phyloP scores from a whole-genome alignment of 306 rosid species.

The Cucumis hystrix region DNA sequence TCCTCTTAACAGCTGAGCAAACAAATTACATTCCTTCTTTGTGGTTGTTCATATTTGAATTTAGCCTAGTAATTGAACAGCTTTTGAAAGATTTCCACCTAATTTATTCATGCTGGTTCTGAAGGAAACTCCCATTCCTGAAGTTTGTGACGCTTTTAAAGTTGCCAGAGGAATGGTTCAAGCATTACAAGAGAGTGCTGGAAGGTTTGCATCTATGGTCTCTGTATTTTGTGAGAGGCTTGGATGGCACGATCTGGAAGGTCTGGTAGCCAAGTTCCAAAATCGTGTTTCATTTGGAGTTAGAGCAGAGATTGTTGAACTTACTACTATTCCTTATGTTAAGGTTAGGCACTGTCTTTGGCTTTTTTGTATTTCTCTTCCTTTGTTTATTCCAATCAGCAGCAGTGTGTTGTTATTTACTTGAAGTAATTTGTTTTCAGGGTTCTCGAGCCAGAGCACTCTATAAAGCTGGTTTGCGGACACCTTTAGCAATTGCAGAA shows the following conservation, averaged over 20 bases:
- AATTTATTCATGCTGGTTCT: conserved; percentile 11
- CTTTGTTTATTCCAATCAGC: background rate
- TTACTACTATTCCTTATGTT: conserved; percentile 78
- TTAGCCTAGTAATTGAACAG: background rate
- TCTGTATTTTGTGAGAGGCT: conserved; percentile 90
- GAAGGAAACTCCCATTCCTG: conserved; percentile 82
- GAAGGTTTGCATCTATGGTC: conserved; percentile 98
- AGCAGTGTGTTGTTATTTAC: conserved; percentile 17
- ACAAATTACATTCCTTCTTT: background rate
- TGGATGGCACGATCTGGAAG: conserved; percentile 92
- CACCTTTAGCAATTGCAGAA: conserved; percentile 90
- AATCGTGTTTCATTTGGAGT: conserved; percentile 96
- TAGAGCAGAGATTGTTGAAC: conserved; percentile 90
- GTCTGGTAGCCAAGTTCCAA: conserved; percentile 83
- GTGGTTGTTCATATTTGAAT: background rate
- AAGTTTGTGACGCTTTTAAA: conserved; percentile 80
- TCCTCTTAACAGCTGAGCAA: background rate
- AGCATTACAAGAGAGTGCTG: conserved; percentile 92
- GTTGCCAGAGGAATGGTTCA: conserved; percentile 98
- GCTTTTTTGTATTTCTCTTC: background rate
- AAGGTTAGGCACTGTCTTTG: conserved; percentile 45
- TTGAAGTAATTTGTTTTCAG: conserved; percentile 18
- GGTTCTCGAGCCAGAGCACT: conserved; percentile 99
- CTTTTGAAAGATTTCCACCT: conserved; percentile 1
- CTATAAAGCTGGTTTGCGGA: conserved; percentile 85